Evolutionary conservation across 2,329 filamentous ascomycete genomes (phyloP).

Genomic region (Plectosphaerella cucumerina): DNA sequence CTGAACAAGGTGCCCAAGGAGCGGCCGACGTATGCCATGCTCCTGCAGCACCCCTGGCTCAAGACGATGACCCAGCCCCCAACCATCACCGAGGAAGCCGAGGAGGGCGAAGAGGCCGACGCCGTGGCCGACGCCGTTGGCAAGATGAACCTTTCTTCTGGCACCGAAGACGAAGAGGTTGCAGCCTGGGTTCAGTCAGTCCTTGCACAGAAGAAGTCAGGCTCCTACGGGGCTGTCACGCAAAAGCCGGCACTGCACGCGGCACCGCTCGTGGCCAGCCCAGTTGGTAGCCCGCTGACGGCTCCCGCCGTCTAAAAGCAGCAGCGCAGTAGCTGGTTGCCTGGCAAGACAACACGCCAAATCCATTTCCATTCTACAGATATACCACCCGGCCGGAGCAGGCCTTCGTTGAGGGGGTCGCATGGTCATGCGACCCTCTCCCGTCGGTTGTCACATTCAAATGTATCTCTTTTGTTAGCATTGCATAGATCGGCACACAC

Average conservation of each 20-base stretch:
- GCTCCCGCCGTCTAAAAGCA: neutral
- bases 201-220: conserved; percentile 61
- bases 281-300: conserved; percentile 35
- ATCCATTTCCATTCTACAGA: too few relatives aligned
- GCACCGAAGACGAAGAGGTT: conserved; percentile 70
- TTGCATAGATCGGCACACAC: too few relatives aligned
- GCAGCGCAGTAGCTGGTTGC: too few relatives aligned
- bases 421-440: too few relatives aligned
- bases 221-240: conserved; percentile 39
- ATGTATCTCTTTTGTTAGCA: too few relatives aligned
- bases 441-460: too few relatives aligned
- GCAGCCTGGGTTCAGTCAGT: conserved; percentile 77
- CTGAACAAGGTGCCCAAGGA: conserved; percentile 89
- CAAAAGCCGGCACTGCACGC: conserved; percentile 81
- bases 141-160: conserved; percentile 35
- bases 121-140: conserved; percentile 38
- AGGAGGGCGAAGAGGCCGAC: conserved; percentile 47
- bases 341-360: too few relatives aligned
- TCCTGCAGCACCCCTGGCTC: conserved; percentile 88
- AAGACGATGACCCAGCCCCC: conserved; percentile 68
- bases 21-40: conserved; percentile 88
- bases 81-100: conserved; percentile 65
- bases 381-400: too few relatives aligned
- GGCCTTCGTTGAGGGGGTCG: too few relatives aligned
- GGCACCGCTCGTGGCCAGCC: conserved; percentile 74